Conservation (phyloP, 225 moss, liverwort and hornwort genomes). For the Rhytidiadelphus loreus region DNA sequence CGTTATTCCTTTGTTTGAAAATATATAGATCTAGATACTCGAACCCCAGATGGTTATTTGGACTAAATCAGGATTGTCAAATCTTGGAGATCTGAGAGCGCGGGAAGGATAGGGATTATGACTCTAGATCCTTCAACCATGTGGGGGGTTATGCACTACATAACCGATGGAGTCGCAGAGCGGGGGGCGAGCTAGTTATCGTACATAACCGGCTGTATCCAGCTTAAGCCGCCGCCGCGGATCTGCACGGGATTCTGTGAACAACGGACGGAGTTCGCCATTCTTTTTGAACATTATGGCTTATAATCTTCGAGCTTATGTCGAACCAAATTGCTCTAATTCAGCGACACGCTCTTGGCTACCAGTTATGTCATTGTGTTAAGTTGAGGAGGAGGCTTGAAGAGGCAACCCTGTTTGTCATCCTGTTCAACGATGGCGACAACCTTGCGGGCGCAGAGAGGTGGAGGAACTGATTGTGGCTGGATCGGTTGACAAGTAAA, state of each 20-base stretch:
- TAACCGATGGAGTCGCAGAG: background rate
- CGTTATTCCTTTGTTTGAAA: background rate
- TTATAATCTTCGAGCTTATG: background rate
- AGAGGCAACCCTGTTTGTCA: background rate
- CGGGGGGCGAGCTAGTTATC: background rate
- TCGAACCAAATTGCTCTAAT: background rate
- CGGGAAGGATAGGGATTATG: background rate
- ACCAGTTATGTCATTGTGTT: background rate
- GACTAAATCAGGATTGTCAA: background rate
- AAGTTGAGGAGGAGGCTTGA: background rate
- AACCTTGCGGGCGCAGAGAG: background rate
- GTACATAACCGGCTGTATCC: background rate
- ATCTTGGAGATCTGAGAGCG: background rate
- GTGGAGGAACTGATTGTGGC: background rate
- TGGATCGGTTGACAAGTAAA: background rate
- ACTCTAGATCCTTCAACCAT: background rate
- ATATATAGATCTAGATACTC: background rate
- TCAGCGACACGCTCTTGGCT: background rate
- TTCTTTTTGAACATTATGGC: background rate
- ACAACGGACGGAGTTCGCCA: background rate
- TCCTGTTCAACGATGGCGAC: background rate
- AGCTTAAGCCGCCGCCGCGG: too few species aligned
- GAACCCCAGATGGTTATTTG: background rate
- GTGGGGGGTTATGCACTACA: background rate
- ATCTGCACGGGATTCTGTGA: background rate